Base-by-base conservation (phyloP, 2,329 filamentous ascomycete species). In the Botrytis squamosa region DNA sequence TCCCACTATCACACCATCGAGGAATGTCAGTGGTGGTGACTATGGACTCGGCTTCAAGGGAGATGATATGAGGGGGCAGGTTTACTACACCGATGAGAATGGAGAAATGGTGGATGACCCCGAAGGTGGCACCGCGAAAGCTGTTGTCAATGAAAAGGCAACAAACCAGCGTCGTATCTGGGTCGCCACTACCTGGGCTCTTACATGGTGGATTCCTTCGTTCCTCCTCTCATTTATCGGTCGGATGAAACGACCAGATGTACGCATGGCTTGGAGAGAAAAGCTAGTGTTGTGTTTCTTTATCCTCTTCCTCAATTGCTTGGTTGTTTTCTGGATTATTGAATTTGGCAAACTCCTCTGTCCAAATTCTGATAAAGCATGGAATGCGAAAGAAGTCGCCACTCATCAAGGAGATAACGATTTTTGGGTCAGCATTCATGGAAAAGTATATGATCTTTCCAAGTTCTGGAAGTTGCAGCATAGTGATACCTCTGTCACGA, bases 201-300 rank as follows among this genome's bases (percentile, higher is more conserved):
- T 97, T 67, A 99, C 96, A 0, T 98, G 94, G 81, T 98, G 93
- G 92, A 96, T 98, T 77, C 96, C 96, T 0, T 98, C 95, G 0
- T 92, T 93, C 66, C 77, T 93, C 3, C 89, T 99, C 25, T 88
- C 88, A n/a, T 91, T 87, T 74, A 80, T 98, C 74, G 96, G 96
- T 46, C 93, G 95, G 36, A 99, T 99, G 96, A 97, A 97, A 84
- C 91, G 96, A 72, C 96, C 95, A 2, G 96, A 99, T 83, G 94
- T 99, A 14, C 93, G 96, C 40, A 93, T 98, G 89, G 96, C 96
- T 0, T 99, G 96, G 96, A 89, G 96, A 83, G 96, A 99, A 81
- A 99, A 99, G 83, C 70, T 99, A 18, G 92, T 96, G 0, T 85
- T 99, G 18, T 90, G 95, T 65, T 85, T 93, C 74, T 79, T 97